Evolutionary conservation across 2,329 filamentous ascomycete species (phyloP).

Genomic region (Fusarium nelsonii): DNA sequence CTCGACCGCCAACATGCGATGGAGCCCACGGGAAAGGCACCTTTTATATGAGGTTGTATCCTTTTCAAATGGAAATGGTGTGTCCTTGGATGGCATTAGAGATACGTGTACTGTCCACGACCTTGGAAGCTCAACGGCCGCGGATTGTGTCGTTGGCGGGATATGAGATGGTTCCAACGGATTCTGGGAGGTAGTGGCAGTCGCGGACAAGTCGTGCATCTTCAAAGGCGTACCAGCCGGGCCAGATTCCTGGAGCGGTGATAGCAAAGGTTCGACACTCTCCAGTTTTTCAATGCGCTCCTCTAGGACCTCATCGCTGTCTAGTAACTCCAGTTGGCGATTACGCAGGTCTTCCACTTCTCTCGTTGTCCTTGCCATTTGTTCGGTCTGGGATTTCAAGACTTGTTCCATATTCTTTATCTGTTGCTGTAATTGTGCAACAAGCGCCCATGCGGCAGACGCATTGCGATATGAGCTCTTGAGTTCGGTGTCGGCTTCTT

Average conservation of each 20-base stretch:
- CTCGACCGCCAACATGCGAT: conserved; percentile 67
- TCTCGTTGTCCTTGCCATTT: conserved; percentile 56
- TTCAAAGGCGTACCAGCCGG: conserved; percentile 20
- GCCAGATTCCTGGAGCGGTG: conserved; percentile 42
- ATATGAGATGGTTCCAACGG: conserved; percentile 13
- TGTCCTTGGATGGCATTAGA: conserved; percentile 65
- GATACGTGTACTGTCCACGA: conserved; percentile 72
- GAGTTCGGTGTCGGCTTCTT: conserved; percentile 65
- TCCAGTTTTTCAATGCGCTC: conserved; percentile 66
- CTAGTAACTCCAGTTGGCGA: conserved; percentile 63
- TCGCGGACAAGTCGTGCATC: conserved; percentile 33
- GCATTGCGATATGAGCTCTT: conserved; percentile 68
- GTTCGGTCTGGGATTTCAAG: conserved; percentile 56
- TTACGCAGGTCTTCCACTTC: conserved; percentile 61
- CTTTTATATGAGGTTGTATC: conserved; percentile 72
- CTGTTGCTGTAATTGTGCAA: conserved; percentile 59
- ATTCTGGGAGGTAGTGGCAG: conserved; percentile 14
- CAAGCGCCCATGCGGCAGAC: conserved; percentile 65
- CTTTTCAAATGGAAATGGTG: conserved; percentile 72
- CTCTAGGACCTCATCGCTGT: conserved; percentile 65
- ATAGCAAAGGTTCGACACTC: conserved; percentile 40
- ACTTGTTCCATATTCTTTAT: conserved; percentile 53
- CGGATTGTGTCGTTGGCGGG: conserved; percentile 11
- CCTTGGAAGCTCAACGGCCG: conserved; percentile 44
- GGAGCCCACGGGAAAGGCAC: conserved; percentile 70